These are phyloP conservation scores for Papiliotrema fonsecae DNA, from an alignment of 1,284 basidiomycete species.

Conservation along the genomic window DNA sequence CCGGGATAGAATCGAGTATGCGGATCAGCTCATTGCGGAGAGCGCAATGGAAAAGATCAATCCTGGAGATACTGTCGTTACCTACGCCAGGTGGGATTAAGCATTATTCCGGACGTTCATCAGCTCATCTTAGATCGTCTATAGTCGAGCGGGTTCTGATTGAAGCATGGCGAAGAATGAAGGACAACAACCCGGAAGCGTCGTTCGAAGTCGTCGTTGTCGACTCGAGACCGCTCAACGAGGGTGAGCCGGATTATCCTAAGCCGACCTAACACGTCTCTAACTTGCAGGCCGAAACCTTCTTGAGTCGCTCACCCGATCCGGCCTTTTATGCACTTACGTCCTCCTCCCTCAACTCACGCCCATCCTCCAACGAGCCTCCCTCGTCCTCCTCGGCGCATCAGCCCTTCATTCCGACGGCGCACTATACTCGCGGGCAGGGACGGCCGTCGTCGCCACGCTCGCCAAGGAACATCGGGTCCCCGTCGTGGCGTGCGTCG, in stretches of 20 bases:
- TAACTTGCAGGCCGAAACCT: constrained; percentile 61
- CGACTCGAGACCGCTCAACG: constrained; percentile 89
- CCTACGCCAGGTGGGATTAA: constrained; percentile 70
- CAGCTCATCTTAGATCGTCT: constrained; percentile 62
- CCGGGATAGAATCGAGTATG: constrained; percentile 85
- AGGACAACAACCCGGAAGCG: constrained; percentile 58
- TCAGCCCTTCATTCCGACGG: constrained; percentile 94
- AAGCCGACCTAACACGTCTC: not conserved
- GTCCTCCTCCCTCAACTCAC: constrained; percentile 83
- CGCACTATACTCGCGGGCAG: constrained; percentile 86
- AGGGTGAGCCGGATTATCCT: constrained; percentile 58
- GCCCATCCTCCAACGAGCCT: constrained; percentile 70
- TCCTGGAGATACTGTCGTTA: constrained; percentile 85
- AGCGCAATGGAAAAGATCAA: constrained; percentile 88
- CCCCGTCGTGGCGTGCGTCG: constrained; percentile 93
- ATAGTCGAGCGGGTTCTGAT: constrained; percentile 88
- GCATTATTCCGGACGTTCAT: not conserved
- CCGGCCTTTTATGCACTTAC: constrained; percentile 83
- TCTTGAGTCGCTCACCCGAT: constrained; percentile 64
- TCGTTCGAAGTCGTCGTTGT: constrained; percentile 86
- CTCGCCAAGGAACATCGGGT: constrained; percentile 83
- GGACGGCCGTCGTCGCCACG: constrained; percentile 94
- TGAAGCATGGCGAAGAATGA: constrained; percentile 58
- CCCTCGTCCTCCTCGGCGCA: constrained; percentile 84
- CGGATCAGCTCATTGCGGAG: constrained; percentile 88